Evolutionary conservation across 495 filamentous ascomycete genomes (phyloP), one percentile per base, ranked within the genome.

Genomic region (Pseudoneurospora amorphoporcata): DNA sequence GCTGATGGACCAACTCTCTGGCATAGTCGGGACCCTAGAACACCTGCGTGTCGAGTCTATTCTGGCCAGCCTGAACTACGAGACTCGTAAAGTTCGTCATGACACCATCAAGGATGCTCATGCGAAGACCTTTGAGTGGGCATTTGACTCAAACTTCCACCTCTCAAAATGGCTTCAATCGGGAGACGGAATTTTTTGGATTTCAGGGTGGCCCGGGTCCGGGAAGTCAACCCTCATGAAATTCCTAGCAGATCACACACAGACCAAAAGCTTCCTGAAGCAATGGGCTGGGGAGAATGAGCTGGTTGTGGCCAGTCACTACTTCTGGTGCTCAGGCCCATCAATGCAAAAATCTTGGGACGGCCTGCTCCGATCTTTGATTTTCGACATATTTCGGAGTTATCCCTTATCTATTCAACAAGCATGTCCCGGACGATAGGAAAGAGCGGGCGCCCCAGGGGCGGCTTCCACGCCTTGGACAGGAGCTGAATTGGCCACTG

Each of bases 201-300:
- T 84, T 4, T 76, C 74, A 0, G 83, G 83, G 2, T 83, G 83
- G 71, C 73, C 81, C 0, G 82, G 79, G 3, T 81, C 77, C 1
- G 81, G 81, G 0, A 84, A 84, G 70, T 83, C 81, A 3, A 83
- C 80, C 2, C 72, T 84, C 14, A 84, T 83, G 82, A 80, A 79
- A 39, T 82, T 75, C 39, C 23, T 84, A 1, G 70, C 73, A 3
- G 72, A 77, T 23, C 45, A 80, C 69, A 9, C 29, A 0, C 32
- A 42, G 12, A 80, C 78, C 0, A 2, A 8, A 8, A 4, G 68
- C 9, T 35, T 29, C 0, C 65, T 83, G 0, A 9, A 23, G 0
- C 1, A 69, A 1, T 84, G 83, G 81, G 70, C 81, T 1, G 39
- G 8, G 0, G 17, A 19, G 0, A 23, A 69, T 0, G 10, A 3